A percentile compares a stretch with the other conserved stretches of the same genome.
These are phyloP conservation scores for Neurospora sp. DNA, from an alignment of 495 filamentous ascomycete species.

Conservation along the genomic window DNA sequence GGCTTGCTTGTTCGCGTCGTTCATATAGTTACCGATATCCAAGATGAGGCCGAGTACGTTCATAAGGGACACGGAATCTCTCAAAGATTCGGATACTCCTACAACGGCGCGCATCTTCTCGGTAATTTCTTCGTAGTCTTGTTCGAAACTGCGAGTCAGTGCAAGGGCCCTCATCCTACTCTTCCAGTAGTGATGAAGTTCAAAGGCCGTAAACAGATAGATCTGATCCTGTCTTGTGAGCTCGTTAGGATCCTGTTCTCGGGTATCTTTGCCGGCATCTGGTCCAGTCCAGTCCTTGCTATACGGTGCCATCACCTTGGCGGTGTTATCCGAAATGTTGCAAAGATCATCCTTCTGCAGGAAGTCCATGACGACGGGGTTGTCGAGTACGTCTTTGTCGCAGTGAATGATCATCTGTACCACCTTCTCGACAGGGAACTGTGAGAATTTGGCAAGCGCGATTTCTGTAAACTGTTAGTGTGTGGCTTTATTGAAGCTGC, in stretches of 20 bases:
- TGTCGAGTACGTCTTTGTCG: constrained; percentile 83
- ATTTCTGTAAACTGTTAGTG: constrained; percentile 51
- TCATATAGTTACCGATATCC: constrained; percentile 99
- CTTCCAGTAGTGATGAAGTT: constrained; percentile 98
- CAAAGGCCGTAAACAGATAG: constrained; percentile 84
- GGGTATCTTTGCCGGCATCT: constrained; percentile 63
- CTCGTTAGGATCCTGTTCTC: constrained; percentile 81
- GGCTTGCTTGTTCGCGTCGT: constrained; percentile 96
- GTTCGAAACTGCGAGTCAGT: constrained; percentile 75
- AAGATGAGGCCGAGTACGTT: constrained; percentile 92
- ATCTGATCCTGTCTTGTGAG: constrained; percentile 93
- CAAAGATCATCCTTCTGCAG: constrained; percentile 85
- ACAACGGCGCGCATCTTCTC: constrained; percentile 74
- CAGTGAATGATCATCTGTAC: constrained; percentile 93
- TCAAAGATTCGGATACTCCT: constrained; percentile 73
- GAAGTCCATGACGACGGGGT: constrained; percentile 95
- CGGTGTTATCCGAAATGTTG: constrained; percentile 78
- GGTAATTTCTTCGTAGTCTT: constrained; percentile 85
- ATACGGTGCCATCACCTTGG: constrained; percentile 89
- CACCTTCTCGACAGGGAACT: constrained; percentile 68
- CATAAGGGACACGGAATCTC: constrained; percentile 86
- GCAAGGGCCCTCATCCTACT: constrained; percentile 83
- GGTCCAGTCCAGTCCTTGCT: constrained; percentile 94
- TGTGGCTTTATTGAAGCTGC: background rate
- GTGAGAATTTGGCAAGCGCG: constrained; percentile 79